Percentiles rank a stretch among this genome's conserved stretches.
Evolutionary conservation across 495 filamentous ascomycete species (phyloP).

Genomic region (Jackrogersella multiformis): DNA sequence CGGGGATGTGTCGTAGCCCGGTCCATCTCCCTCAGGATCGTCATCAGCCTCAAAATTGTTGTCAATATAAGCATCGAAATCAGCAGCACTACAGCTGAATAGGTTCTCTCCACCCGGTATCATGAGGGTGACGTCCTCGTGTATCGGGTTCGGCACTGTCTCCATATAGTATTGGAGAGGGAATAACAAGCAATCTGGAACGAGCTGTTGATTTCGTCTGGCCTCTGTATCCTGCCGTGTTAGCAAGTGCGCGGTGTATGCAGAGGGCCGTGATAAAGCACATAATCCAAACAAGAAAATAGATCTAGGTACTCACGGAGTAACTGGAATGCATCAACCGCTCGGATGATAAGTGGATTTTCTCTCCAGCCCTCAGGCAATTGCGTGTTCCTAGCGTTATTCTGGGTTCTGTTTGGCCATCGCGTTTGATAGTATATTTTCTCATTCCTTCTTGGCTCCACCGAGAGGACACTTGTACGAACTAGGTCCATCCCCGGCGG

Average conservation of each 20-base stretch:
- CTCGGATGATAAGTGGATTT: background rate
- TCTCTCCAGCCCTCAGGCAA: background rate
- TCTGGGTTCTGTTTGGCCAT: background rate
- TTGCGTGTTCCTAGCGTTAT: background rate
- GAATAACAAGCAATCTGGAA: background rate
- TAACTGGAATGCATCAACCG: background rate
- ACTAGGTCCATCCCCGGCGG: background rate
- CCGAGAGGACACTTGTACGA: constrained; percentile 5
- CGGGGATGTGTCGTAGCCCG: background rate
- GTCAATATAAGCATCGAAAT: too few relatives aligned
- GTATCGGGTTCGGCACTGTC: background rate
- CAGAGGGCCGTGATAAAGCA: too few relatives aligned
- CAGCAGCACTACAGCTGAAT: too few relatives aligned
- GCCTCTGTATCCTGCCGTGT: background rate
- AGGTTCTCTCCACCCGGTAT: background rate
- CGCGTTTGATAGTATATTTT: background rate
- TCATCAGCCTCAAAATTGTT: too few relatives aligned
- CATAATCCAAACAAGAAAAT: background rate
- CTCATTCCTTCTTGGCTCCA: background rate
- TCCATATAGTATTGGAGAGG: background rate
- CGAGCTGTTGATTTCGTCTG: background rate
- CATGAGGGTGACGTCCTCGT: background rate
- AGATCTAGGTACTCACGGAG: constrained; percentile 12
- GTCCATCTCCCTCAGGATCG: too few relatives aligned
- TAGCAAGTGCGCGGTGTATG: background rate